Conservation (phyloP, 257 asterid species). For the Capsicum pubescens region DNA sequence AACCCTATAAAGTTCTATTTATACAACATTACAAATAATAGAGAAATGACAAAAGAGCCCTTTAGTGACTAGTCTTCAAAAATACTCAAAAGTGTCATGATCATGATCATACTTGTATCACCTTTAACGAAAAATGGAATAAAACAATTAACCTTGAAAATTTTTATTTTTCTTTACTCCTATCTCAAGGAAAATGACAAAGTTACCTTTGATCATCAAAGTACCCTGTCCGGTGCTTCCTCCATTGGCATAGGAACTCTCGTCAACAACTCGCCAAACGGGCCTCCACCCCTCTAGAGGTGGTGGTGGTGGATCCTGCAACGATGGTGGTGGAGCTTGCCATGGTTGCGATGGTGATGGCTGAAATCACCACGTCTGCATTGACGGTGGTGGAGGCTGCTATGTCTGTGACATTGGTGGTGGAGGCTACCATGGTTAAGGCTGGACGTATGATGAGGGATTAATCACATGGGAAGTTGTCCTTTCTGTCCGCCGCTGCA, state of each 20-base stretch:
- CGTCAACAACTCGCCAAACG: constrained; percentile 70
- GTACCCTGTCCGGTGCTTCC: constrained; percentile 54
- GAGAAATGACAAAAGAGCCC: no score
- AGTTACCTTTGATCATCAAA: constrained; percentile 70
- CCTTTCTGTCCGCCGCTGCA: constrained; percentile 59
- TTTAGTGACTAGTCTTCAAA: no score
- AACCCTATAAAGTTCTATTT: no score
- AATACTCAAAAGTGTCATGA: no score
- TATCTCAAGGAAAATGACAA: constrained; percentile 3
- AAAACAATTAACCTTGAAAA: background rate
- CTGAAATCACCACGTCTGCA: no score
- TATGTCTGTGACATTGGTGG: no score
- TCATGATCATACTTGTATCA: background rate
- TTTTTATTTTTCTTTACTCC: background rate
- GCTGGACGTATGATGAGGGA: constrained; percentile 62
- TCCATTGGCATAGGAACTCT: constrained; percentile 57
- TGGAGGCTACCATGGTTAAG: no score
- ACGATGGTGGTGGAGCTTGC: no score
- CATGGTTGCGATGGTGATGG: no score
- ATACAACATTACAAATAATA: no score
- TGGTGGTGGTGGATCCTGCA: no score
- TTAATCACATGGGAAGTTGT: constrained; percentile 72
- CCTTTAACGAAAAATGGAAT: background rate
- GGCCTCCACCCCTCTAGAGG: constrained; percentile 79
- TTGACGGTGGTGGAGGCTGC: no score